phyloP scores from a whole-genome alignment of 768 basidiomycete genomes.

The Lactarius evosmus region DNA sequence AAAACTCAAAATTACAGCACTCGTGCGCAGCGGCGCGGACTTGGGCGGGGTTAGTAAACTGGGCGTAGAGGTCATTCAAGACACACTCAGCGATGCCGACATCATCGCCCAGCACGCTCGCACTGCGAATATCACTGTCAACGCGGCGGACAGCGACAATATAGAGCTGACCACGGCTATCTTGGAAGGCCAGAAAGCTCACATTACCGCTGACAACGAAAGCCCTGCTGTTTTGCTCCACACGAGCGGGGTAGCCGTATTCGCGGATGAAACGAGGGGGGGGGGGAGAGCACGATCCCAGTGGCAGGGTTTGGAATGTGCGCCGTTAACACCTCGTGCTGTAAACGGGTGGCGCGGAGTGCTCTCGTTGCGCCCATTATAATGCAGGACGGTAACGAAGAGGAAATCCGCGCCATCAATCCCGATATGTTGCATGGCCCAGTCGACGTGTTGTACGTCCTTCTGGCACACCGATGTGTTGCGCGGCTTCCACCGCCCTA shows the following conservation, averaged over 20 bases:
- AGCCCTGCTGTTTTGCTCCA: constrained; percentile 5
- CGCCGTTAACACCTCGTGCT: neutral
- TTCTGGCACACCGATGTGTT: neutral
- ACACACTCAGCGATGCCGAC: constrained; percentile 7
- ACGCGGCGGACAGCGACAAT: constrained; percentile 13
- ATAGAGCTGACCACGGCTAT: constrained; percentile 4
- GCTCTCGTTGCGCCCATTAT: neutral
- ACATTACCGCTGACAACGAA: constrained; percentile 10
- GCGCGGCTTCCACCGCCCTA: neutral
- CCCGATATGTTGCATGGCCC: constrained; percentile 17
- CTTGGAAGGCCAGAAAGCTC: constrained; percentile 13
- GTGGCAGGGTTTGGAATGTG: constrained; percentile 12
- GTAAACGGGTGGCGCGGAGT: neutral
- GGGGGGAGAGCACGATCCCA: constrained; percentile 15
- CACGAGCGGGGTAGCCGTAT: constrained; percentile 17
- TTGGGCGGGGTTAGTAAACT: neutral
- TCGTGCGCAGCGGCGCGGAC: constrained; percentile 14
- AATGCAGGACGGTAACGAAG: constrained; percentile 11
- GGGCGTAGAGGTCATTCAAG: constrained; percentile 9
- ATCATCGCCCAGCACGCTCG: constrained; percentile 8
- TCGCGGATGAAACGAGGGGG: constrained; percentile 6
- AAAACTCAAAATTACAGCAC: constrained; percentile 10
- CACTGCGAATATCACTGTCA: constrained; percentile 14
- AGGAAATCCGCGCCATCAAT: constrained; percentile 19
- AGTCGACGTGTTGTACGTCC: constrained; percentile 17